phyloP scores from a whole-genome alignment of 768 basidiomycete species.

The Hericium coralloides region DNA sequence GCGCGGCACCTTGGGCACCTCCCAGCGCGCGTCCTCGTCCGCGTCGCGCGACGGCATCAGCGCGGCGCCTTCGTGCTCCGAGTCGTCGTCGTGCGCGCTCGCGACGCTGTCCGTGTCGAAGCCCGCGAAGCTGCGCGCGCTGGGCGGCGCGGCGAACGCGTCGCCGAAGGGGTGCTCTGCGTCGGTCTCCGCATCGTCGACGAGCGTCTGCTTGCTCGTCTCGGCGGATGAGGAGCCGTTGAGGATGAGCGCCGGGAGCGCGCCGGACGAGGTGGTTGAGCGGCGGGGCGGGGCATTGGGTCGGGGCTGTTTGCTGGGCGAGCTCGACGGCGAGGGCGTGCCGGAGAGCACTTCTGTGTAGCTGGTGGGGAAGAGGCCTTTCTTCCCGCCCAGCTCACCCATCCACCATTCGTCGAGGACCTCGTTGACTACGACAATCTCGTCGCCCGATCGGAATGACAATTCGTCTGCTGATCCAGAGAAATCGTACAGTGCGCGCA shows the following conservation, averaged over 20 bases:
- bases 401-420: conserved; percentile 91
- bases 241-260: conserved; percentile 4
- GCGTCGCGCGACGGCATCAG: conserved; percentile 19
- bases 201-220: conserved; percentile 1
- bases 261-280: neutral
- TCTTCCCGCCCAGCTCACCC: conserved; percentile 61
- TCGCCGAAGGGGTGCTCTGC: conserved; percentile 42
- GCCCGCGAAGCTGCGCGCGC: conserved; percentile 23
- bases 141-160: conserved; percentile 34
- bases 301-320: neutral
- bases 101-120: conserved; percentile 33
- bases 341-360: conserved; percentile 46
- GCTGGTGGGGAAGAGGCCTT: conserved; percentile 74
- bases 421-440: conserved; percentile 70
- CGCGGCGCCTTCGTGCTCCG: conserved; percentile 34
- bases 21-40: conserved; percentile 1
- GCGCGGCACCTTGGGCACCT: conserved; percentile 1
- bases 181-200: conserved; percentile 24
- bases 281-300: neutral
- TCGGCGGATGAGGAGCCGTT: neutral
- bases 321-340: neutral
- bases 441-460: conserved; percentile 61
- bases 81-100: conserved; percentile 30
- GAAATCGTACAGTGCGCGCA: conserved; percentile 72
- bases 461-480: conserved; percentile 70